Evolutionary conservation across 1,284 basidiomycete genomes (phyloP).

Genomic region (Irpex sp.): DNA sequence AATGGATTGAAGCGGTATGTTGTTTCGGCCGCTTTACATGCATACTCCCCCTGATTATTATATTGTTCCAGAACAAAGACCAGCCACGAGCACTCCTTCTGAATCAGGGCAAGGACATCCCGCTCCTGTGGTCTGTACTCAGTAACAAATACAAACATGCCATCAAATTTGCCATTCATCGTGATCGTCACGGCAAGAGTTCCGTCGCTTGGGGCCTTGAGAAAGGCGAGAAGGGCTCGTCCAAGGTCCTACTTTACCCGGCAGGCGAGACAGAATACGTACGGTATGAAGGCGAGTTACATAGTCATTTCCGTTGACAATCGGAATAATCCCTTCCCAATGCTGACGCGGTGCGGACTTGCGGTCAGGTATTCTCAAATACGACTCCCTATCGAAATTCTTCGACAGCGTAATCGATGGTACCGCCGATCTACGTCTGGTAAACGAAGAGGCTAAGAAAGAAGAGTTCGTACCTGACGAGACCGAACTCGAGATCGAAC

Average conservation of each 20-base stretch:
- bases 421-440: slow-evolving; percentile 47
- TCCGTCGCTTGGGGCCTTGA: slow-evolving; percentile 55
- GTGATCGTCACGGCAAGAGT: slow-evolving; percentile 61
- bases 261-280: slow-evolving; percentile 50
- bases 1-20: slow-evolving; percentile 62
- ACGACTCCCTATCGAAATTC: slow-evolving; percentile 63
- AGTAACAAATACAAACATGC: slow-evolving; percentile 70
- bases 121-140: slow-evolving; percentile 83
- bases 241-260: slow-evolving; percentile 66
- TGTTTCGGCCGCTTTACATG: background rate
- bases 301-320: background rate
- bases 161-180: slow-evolving; percentile 65
- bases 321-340: background rate
- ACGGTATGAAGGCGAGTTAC: slow-evolving; percentile 53
- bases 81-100: slow-evolving; percentile 70
- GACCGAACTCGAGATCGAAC: slow-evolving; percentile 43
- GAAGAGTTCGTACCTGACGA: slow-evolving; percentile 40
- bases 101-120: slow-evolving; percentile 75
- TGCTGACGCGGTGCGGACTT: background rate
- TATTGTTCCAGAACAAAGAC: slow-evolving; percentile 39
- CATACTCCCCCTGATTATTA: background rate
- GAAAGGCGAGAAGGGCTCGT: slow-evolving; percentile 47
- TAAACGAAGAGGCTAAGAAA: slow-evolving; percentile 32
- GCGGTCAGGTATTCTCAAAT: slow-evolving; percentile 54
- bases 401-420: slow-evolving; percentile 67